Base-by-base conservation (phyloP, 1,284 basidiomycete species). In the Moesziomyces parantarcticus region DNA sequence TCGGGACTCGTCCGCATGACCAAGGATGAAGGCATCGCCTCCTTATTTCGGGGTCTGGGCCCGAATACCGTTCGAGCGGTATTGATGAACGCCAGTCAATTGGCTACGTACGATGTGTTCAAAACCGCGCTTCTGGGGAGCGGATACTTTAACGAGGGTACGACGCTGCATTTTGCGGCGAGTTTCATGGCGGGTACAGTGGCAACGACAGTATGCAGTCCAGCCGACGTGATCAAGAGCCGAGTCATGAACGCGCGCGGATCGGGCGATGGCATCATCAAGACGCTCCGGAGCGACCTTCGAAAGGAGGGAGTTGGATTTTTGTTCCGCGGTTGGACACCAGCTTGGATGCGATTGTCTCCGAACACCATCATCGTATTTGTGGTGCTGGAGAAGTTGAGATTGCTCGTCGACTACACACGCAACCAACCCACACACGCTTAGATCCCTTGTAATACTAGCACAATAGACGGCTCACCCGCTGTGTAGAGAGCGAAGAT, bases 301-400 rank as follows among this genome's bases (percentile, higher is more conserved):
- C 59, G 78, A 11, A 76, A 74, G 25, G 84, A 85, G 63, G 87
- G 87, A 1, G 83, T 86, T 13, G 76, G 81, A 16, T 87, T 87
- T 84, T 72, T 88, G 42, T 87, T 88, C 83, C 84, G 86, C 55
- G 87, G 87, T n/a, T 88, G 87, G 87, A 84, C 86, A 10, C 87
- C 87, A 5, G 86, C 87, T 0, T 87, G 86, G 86, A 86, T 83
- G 55, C 58, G 82, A 9, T 57, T 83, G 26, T 66, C 71, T n/a
- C 82, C 82, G 3, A 78, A 83, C 42, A 83, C 81, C 29, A 79
- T 83, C 54, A 78, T 83, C 45, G 71, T 81, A 26, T 80, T 83
- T 43, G 72, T 82, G 14, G 77, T 79, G 18, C 55, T 83, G 22
- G 81, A 83, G 55, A 79, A 81, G 63, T 42, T 83, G 9, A 49